Evolutionary conservation across 257 asterid species (phyloP), one percentile per base, ranked within the genome.

Genomic region (Solanum verrucosum): DNA sequence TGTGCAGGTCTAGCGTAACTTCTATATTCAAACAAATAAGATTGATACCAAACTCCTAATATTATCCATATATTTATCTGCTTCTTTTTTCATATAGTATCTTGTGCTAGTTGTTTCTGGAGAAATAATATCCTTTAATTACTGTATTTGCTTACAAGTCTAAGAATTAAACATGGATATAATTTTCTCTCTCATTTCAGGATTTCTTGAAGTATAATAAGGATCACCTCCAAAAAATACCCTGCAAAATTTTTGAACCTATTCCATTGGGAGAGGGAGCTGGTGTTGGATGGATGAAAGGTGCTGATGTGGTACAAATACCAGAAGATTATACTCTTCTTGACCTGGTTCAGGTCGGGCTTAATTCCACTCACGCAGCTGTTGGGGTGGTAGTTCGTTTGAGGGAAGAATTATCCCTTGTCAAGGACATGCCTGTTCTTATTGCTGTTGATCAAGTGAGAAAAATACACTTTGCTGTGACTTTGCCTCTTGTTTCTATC

Each of bases 381-480:
- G 99, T 96, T 84, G 99, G 99, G 74, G 97, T 93, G 65, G 90
- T 95, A 56, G 98, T 94, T 92, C 98, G 98, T 86, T 89, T 97
- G 93, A 95, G 99, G 93, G 88, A 94, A 90, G 99, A 97, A 91
- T 88, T 97, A 89, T 93, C 98, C 40, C 91, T 92, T 89, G 98
- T 97, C 87, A 92, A 94, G 27, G 93, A 94, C 71, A 91, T 94
- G 86, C 99, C 99, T 86, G 99, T 97, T 86, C 98, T 97, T 89
- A 86, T 96, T 88, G 99, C 99, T 60, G 92, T 97, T 78, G 99
- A 97, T 92, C 98, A 97, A 89, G 99, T 97, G 89, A 94, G 97
- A 82, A 79, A 81, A 16, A 35, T 89, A 87, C 63, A 27, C 89
- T 74, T 81, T 31, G 9, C 46, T 49, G 56, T 5, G 23, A 27